Conservation (phyloP, 345 rosid species). For the Dipteronia dyeriana region DNA sequence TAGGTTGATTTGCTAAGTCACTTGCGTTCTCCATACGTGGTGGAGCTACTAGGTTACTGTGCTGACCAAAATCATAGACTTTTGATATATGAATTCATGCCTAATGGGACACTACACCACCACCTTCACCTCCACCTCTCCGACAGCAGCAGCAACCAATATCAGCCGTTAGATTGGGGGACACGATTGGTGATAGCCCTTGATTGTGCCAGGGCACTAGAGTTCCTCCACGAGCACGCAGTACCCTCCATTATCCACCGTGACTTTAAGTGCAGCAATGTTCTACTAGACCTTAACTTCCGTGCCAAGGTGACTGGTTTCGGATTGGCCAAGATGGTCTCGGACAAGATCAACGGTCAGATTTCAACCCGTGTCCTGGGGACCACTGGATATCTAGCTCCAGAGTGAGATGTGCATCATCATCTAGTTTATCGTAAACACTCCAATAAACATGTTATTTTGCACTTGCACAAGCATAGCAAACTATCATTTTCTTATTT, state of each 20-base stretch:
- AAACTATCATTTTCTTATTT: conserved; percentile 36
- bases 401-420: conserved; percentile 81
- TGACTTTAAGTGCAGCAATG: conserved; percentile 74
- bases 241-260: conserved; percentile 78
- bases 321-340: conserved; percentile 73
- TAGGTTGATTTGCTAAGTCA: conserved; percentile 91
- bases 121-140: conserved; percentile 49
- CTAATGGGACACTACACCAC: conserved; percentile 63
- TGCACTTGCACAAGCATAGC: conserved; percentile 24
- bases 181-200: conserved; percentile 77
- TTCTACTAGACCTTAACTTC: conserved; percentile 60
- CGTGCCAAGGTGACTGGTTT: conserved; percentile 78
- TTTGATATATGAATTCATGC: conserved; percentile 71
- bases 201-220: conserved; percentile 80
- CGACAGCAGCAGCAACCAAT: conserved; percentile 21
- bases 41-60: conserved; percentile 88
- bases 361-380: conserved; percentile 66
- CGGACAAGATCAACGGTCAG: conserved; percentile 77
- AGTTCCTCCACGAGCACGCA: conserved; percentile 76
- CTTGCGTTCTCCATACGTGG: conserved; percentile 75
- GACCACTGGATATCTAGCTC: conserved; percentile 82
- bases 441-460: conserved; percentile 17
- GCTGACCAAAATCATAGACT: conserved; percentile 89
- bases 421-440: conserved; percentile 13
- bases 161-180: conserved; percentile 64